Evolutionary conservation across 352 stramenopile species (phyloP), one percentile per base, ranked within the genome.

Genomic region (Phytophthora macrochlamydospora): DNA sequence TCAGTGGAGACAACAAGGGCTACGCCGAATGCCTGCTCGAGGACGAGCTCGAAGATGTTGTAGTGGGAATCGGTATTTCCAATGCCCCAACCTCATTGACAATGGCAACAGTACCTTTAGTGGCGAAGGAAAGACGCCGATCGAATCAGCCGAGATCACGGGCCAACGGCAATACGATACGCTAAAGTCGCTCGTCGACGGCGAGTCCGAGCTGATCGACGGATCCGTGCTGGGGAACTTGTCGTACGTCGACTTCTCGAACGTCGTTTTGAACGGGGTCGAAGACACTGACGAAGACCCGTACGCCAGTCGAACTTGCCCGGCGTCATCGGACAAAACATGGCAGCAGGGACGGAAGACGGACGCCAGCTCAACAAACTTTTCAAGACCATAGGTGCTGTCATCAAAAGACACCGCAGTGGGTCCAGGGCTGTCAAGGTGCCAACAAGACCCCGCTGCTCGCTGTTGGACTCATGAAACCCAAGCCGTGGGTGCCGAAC

Each of bases 1-100:
- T 93, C 44, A 89, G 73, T 32, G 83, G 82, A 48, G 86, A 95
- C 73, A 95, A 95, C 71, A 91, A 93, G 59, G 74, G 71, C 4
- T 79, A 76, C 50, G 74, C 74, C 51, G 71, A 78, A 58, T 81
- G 72, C 42, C 30, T 76, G 35, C 28, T 76, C 30, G 73, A 81
- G 44, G 52, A 72, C 28, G 57, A 73, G 46, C 65, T 69, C 5
- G 37, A 37, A 1, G 61, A 59, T 31, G 54, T 71, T 2, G 49
- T 81, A n/a, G 70, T 65, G 3, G 73, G 35, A 1, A 68, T 81
- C 14, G 73, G 73, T 8, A 81, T 79, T 65, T 79, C 73, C 24
- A 81, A 81, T 46, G 70, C 73, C 73, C 73, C 12, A 81, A 81
- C 64, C 49, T 64, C 24, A 53, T 81, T 37, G 69, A 81, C 53